A percentile compares a stretch with the other conserved stretches of the same genome.
Evolutionary conservation across 2,329 filamentous ascomycete species (phyloP).

Genomic region (Neonectria coccinea): DNA sequence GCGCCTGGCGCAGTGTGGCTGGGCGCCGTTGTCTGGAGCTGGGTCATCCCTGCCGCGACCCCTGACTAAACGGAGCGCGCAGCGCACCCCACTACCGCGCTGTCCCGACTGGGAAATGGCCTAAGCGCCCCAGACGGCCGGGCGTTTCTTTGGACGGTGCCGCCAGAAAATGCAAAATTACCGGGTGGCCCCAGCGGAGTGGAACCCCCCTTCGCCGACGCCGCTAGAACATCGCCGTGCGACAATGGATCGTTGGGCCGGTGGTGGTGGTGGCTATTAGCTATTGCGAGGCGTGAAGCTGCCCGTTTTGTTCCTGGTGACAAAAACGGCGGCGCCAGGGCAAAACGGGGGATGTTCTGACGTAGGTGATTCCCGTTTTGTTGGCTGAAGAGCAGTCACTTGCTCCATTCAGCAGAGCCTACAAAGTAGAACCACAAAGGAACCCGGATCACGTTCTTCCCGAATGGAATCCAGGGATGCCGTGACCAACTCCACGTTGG

Average conservation of each 20-base stretch:
- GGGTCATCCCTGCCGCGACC: slow-evolving; percentile 9
- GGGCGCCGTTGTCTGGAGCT: slow-evolving; percentile 14
- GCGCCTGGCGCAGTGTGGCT: slow-evolving; percentile 16
- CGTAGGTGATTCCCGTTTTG: neutral
- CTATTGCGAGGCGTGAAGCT: neutral
- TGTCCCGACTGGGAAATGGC: neutral
- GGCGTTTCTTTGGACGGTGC: neutral
- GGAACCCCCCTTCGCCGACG: neutral
- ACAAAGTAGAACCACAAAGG: neutral
- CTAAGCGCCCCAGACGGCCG: neutral
- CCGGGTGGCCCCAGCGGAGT: neutral
- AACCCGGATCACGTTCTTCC: neutral
- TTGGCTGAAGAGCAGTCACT: neutral
- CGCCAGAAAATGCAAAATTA: neutral
- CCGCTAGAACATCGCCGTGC: neutral
- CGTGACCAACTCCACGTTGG: neutral
- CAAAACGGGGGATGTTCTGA: neutral
- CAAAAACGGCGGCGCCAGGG: neutral
- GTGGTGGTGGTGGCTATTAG: neutral
- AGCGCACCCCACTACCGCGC: slow-evolving; percentile 1
- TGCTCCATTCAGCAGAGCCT: neutral
- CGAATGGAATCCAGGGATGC: neutral
- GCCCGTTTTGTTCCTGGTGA: neutral
- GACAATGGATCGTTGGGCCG: neutral
- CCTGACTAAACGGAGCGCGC: slow-evolving; percentile 6